Base-by-base conservation (phyloP, 192 early-diverging fungal genomes). In the Gryganskiella cystojenkinii region DNA sequence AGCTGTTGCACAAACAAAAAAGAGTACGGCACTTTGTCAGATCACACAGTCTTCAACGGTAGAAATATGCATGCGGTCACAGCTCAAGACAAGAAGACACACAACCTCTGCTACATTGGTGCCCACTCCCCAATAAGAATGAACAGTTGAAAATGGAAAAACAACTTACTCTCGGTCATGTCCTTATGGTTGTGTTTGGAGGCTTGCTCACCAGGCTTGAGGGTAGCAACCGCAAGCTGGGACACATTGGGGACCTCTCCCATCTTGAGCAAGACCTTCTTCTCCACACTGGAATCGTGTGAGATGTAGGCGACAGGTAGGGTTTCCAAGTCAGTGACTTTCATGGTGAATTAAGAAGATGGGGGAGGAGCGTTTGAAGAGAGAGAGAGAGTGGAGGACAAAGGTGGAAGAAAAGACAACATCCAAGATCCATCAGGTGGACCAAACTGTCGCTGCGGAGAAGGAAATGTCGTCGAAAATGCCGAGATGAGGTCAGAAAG, bases 121-220 rank as follows among this genome's bases (percentile, higher is more conserved):
- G 24, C 1, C 58, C 19, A 9, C n/a, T n/a, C 5, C 1, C 4
- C 37, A 13, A 3, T 40, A n/a, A n/a, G n/a, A n/a, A n/a, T n/a
- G n/a, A n/a, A n/a, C n/a, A n/a, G n/a, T n/a, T n/a, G n/a, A n/a
- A n/a, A n/a, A n/a, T n/a, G n/a, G n/a, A n/a, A n/a, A n/a, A n/a
- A n/a, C n/a, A n/a, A n/a, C 64, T 49, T 78, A 78, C 74, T 80
- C 65, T 80, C 79, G 19, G 79, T 80, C 79, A 80, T 80, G 46
- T 80, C 79, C 27, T 59, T 61, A 65, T 80, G 79, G 34, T 28
- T 22, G 46, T 80, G 79, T 59, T 52, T 68, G 17, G 79, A 42
- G 3, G 79, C 70, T 22, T 64, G 70, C 37, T 80, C 70, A 20
- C 79, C 79, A 1, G 79, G 79, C 24, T 80, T 80, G 45, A 80